phyloP scores from a whole-genome alignment of 306 rosid species.

The Malus sylvestris region DNA sequence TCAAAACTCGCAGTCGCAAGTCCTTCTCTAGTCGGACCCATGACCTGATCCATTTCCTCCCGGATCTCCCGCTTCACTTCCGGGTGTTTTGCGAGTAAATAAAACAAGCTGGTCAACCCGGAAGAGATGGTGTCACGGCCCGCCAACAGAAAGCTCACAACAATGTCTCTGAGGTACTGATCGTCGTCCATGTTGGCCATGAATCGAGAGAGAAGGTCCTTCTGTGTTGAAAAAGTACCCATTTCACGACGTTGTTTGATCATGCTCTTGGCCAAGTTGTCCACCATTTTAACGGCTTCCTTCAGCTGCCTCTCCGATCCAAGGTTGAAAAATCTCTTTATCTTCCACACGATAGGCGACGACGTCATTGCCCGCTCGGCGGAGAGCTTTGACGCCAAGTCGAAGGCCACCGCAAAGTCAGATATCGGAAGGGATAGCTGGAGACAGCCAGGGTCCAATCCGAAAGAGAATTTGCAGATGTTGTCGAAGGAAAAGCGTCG shows the following conservation, averaged over 20 bases:
- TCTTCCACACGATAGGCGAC: slow-evolving; percentile 55
- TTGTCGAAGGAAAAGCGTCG: slow-evolving; percentile 71
- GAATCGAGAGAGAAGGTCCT: slow-evolving; percentile 72
- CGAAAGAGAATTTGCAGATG: slow-evolving; percentile 67
- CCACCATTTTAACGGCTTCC: slow-evolving; percentile 37
- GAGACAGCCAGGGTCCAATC: slow-evolving; percentile 78
- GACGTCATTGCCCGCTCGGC: slow-evolving; percentile 62
- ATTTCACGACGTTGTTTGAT: slow-evolving; percentile 29
- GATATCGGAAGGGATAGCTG: slow-evolving; percentile 35
- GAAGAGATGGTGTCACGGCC: slow-evolving; percentile 84
- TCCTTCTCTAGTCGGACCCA: slow-evolving; percentile 18
- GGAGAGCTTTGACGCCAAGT: slow-evolving; percentile 49
- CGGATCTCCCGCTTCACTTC: slow-evolving; percentile 34
- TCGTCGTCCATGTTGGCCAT: slow-evolving; percentile 60
- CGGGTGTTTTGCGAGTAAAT: slow-evolving; percentile 40
- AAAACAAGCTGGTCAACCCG: slow-evolving; percentile 58
- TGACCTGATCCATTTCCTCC: slow-evolving; percentile 45
- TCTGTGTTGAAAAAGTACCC: slow-evolving; percentile 11
- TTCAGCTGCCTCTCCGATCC: slow-evolving; percentile 65
- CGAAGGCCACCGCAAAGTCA: slow-evolving; percentile 43
- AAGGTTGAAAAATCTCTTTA: slow-evolving; percentile 34
- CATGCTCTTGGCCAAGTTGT: slow-evolving; percentile 32
- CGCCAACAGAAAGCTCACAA: slow-evolving; percentile 68
- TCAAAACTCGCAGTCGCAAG: slow-evolving; percentile 20
- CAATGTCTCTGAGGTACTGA: slow-evolving; percentile 58